Conservation (phyloP, 352 stramenopile genomes). For the Blastocystis sp. region DNA sequence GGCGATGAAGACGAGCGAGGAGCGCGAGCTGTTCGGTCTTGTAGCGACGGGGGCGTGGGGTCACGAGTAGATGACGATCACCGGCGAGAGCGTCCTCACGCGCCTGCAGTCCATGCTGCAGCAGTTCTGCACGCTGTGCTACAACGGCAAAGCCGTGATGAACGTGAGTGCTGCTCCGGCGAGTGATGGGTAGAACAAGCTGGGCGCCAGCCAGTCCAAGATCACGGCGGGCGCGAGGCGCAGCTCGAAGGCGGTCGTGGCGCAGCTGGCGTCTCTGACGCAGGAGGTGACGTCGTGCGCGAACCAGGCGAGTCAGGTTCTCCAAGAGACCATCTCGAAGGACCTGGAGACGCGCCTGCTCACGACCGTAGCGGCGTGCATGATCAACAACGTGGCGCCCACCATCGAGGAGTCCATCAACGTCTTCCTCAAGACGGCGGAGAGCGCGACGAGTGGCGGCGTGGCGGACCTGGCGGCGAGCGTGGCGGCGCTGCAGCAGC, state of each 20-base stretch:
- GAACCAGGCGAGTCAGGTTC: neutral
- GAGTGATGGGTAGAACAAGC: neutral
- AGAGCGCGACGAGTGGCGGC: neutral
- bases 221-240: neutral
- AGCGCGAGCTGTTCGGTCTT: neutral
- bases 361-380: neutral
- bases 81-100: neutral
- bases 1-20: neutral
- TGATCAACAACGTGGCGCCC: conserved; percentile 19
- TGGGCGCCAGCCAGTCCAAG: neutral
- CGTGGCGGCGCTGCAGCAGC: neutral
- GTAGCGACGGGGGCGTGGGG: too few species aligned
- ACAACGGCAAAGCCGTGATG: neutral
- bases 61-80: neutral
- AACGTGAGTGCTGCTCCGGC: neutral
- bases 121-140: neutral
- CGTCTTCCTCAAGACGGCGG: neutral
- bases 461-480: neutral
- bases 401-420: conserved; percentile 8
- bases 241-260: neutral
- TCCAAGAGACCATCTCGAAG: neutral
- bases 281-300: neutral
- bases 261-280: neutral
- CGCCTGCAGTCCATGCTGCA: neutral
- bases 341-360: neutral